These are phyloP conservation scores for Aureoboletus auriporus DNA, from an alignment of 768 basidiomycete genomes.

Conservation along the genomic window DNA sequence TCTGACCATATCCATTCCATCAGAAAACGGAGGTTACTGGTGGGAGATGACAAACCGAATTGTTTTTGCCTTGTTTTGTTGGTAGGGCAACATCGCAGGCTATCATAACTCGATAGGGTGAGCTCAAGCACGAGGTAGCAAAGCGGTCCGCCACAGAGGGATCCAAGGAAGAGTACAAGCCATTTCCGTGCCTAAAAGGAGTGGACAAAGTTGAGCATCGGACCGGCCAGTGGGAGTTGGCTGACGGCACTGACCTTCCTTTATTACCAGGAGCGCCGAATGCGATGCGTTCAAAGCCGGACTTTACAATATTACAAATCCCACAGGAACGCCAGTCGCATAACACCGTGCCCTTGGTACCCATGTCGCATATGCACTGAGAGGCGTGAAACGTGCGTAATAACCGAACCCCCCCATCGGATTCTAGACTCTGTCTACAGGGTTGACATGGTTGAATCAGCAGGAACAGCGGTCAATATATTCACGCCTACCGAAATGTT, in stretches of 20 bases:
- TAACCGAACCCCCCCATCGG: constrained; percentile 37
- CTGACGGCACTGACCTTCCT: constrained; percentile 44
- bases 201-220: constrained; percentile 1
- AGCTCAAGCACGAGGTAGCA: constrained; percentile 64
- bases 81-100: constrained; percentile 52
- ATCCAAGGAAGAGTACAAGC: constrained; percentile 60
- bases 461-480: neutral
- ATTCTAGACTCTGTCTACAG: constrained; percentile 30
- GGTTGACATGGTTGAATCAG: constrained; percentile 2
- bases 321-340: constrained; percentile 64
- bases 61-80: constrained; percentile 22
- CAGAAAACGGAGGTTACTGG: constrained; percentile 20
- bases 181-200: constrained; percentile 49
- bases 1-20: constrained; percentile 31
- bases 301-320: constrained; percentile 56
- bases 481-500: constrained; percentile 40
- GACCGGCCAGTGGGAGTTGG: constrained; percentile 1
- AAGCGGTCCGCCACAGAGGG: constrained; percentile 53
- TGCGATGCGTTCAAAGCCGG: constrained; percentile 52
- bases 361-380: constrained; percentile 68
- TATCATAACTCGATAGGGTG: constrained; percentile 64
- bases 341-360: constrained; percentile 44
- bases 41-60: constrained; percentile 23
- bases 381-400: constrained; percentile 60
- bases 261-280: constrained; percentile 50